Percentiles rank a stretch among this genome's conserved stretches.
Evolutionary conservation across 306 rosid species (phyloP).

Genomic region (Sechiopsis laciniata): DNA sequence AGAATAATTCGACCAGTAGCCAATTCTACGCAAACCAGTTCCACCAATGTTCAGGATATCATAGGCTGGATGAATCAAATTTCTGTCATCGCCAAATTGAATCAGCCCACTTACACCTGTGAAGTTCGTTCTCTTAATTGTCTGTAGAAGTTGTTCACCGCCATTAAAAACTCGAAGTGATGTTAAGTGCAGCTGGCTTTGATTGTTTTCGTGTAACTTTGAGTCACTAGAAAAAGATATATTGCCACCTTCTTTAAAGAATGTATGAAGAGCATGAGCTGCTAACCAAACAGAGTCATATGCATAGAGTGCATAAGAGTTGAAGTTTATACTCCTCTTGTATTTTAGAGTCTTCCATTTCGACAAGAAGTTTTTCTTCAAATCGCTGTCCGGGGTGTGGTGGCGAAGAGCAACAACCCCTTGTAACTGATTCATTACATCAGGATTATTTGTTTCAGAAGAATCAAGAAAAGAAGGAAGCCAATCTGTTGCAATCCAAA

Average conservation of each 20-base stretch:
- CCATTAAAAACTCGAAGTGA: constrained; percentile 59
- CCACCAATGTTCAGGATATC: constrained; percentile 72
- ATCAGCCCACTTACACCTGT: constrained; percentile 63
- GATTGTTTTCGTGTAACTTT: constrained; percentile 40
- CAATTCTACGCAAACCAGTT: constrained; percentile 46
- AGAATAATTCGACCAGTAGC: constrained; percentile 74
- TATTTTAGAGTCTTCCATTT: constrained; percentile 37
- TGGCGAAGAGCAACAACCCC: constrained; percentile 81
- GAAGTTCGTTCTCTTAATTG: constrained; percentile 50
- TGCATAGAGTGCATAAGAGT: constrained; percentile 79
- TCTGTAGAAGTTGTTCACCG: constrained; percentile 52
- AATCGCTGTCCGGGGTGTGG: constrained; percentile 55
- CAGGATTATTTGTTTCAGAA: constrained; percentile 28
- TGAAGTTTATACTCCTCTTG: constrained; percentile 41
- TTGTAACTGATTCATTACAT: constrained; percentile 49
- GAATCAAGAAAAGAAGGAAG: constrained; percentile 77
- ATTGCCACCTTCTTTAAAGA: constrained; percentile 53
- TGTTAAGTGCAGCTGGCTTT: constrained; percentile 47
- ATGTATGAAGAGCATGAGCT: constrained; percentile 66
- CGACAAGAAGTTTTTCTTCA: constrained; percentile 40
- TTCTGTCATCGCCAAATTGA: constrained; percentile 49
- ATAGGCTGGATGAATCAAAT: constrained; percentile 58
- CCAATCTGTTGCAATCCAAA: constrained; percentile 92
- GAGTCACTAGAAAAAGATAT: constrained; percentile 70
- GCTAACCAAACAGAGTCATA: constrained; percentile 84